Base-by-base conservation (phyloP, 805 yeast species). In the Wickerhamiella australiensis region DNA sequence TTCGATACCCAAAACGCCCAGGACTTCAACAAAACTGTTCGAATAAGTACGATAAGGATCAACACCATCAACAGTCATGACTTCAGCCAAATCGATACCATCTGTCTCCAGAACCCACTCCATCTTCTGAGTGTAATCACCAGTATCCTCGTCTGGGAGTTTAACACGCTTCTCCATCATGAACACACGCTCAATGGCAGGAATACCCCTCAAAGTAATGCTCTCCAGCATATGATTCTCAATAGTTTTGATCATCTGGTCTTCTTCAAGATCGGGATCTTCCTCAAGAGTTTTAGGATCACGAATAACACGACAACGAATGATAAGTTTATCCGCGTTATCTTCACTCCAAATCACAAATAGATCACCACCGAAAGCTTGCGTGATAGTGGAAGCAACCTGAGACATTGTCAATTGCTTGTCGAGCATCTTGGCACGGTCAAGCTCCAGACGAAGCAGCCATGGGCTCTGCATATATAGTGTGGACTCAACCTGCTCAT, bases 61-160 rank as follows among this genome's bases (percentile, higher is more conserved):
- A 45, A 92, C 96, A 63, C 98, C 98, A 15, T 87, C 88, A 53
- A 87, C 92, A 33, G 86, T 74, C 81, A 92, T 85, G 46, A 92
- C 98, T 60, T 87, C 96, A 1, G 96, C 82, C 58, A 92, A 74
- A 62, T 90, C 94, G 51, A 85, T 90, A 74, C 99, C 99, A 71
- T 92, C 99, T 2, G 98, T 90, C 76, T 92, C 99, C 65, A 92
- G 75, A 35, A 90, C 96, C 96, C 97, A 92, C 66, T 92, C 97
- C 64, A 85, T 88, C 55, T 82, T 82, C 70, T 87, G 92, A 53
- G 78, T 76, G 61, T 72, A 92, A 55, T 85, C 96, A 59, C 98
- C 98, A 45, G 82, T 73, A 38, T 73, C 81, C 61, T 83, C 87
- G 52, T 90, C 67, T 13, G 65, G 62, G 38, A 59, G 59, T 46